These are phyloP conservation scores for Bipolaris zeicola DNA, from an alignment of 2,329 filamentous ascomycete species.

Conservation along the genomic window DNA sequence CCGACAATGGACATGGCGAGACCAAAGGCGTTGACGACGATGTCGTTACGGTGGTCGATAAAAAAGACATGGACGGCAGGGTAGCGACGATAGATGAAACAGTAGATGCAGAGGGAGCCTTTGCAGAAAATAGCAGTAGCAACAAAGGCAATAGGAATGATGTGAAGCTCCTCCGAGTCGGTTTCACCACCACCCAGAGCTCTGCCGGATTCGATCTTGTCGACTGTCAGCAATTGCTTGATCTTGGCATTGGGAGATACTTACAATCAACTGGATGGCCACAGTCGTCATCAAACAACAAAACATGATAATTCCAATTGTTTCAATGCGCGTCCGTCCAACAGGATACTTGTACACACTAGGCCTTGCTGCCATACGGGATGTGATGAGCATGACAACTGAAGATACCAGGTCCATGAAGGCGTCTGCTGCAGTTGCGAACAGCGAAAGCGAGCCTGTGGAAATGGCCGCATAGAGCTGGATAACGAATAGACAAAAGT, in stretches of 20 bases:
- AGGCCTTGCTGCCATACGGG: conserved; percentile 62
- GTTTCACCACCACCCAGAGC: conserved; percentile 54
- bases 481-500: conserved; percentile 60
- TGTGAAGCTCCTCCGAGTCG: conserved; percentile 54
- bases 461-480: conserved; percentile 64
- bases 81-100: conserved; percentile 59
- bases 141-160: conserved; percentile 62
- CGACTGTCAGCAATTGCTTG: conserved; percentile 34
- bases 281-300: conserved; percentile 71
- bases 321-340: conserved; percentile 66
- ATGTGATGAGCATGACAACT: conserved; percentile 66
- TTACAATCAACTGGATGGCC: conserved; percentile 65
- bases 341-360: conserved; percentile 68
- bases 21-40: conserved; percentile 61
- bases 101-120: conserved; percentile 59
- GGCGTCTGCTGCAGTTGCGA: conserved; percentile 69
- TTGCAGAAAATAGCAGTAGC: conserved; percentile 57
- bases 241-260: conserved; percentile 26
- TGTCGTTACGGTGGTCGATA: conserved; percentile 64
- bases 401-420: conserved; percentile 71
- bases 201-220: conserved; percentile 61
- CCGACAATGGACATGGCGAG: conserved; percentile 62
- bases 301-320: conserved; percentile 69
- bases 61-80: conserved; percentile 64
- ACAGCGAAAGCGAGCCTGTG: conserved; percentile 65